Conservation (phyloP, 768 basidiomycete genomes). For the Sarcodon aspratus region DNA sequence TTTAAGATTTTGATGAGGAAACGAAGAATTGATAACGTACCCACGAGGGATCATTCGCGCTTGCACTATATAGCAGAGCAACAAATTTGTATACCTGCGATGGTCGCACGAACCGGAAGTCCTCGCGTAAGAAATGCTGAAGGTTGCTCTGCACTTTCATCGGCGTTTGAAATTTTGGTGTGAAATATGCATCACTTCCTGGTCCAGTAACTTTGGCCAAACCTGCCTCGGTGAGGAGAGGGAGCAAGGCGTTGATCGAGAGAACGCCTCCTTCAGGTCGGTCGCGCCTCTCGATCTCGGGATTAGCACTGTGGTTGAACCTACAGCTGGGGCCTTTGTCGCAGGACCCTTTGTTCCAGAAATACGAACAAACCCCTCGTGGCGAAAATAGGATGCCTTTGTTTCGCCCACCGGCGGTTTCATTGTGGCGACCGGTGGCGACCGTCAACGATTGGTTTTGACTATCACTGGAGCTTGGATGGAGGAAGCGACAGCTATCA, state of each 20-base stretch:
- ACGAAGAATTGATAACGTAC: slow-evolving; percentile 3
- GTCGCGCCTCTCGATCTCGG: not conserved
- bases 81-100: slow-evolving; percentile 36
- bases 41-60: slow-evolving; percentile 8
- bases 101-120: slow-evolving; percentile 28
- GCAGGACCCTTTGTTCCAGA: slow-evolving; percentile 36
- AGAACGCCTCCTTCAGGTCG: not conserved
- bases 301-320: slow-evolving; percentile 22
- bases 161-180: slow-evolving; percentile 24
- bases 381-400: slow-evolving; percentile 11
- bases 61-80: slow-evolving; percentile 6
- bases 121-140: slow-evolving; percentile 29
- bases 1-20: slow-evolving; percentile 22
- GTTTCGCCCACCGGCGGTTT: not conserved
- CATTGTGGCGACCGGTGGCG: slow-evolving; percentile 4
- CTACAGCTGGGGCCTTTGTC: slow-evolving; percentile 32
- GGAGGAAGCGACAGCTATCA: slow-evolving; percentile 24
- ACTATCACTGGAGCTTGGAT: slow-evolving; percentile 4
- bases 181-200: slow-evolving; percentile 32
- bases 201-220: slow-evolving; percentile 30
- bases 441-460: not conserved
- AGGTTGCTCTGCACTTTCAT: slow-evolving; percentile 35
- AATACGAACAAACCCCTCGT: slow-evolving; percentile 32
- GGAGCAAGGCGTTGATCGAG: slow-evolving; percentile 19
- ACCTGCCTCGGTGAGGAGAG: slow-evolving; percentile 34